Percentiles rank a stretch among this genome's conserved stretches.
These are phyloP conservation scores for Ceratobasidium theobromae DNA, from an alignment of 1,284 basidiomycete genomes.

Conservation along the genomic window DNA sequence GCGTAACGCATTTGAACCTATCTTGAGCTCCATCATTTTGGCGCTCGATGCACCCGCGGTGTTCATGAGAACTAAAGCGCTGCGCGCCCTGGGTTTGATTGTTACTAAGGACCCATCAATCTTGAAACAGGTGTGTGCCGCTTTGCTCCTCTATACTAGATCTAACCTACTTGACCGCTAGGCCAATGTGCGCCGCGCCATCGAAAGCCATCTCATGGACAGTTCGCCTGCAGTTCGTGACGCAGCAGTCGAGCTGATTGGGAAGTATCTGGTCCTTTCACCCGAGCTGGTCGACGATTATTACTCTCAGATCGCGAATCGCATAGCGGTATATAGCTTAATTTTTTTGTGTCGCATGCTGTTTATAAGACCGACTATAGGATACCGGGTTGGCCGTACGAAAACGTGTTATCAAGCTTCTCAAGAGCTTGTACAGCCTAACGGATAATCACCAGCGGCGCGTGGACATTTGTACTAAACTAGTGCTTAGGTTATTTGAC, in stretches of 20 bases:
- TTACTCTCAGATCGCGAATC: slow-evolving; percentile 80
- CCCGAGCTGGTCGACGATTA: slow-evolving; percentile 83
- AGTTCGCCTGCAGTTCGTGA: slow-evolving; percentile 92
- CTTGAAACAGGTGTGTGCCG: slow-evolving; percentile 61
- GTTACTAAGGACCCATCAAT: slow-evolving; percentile 85
- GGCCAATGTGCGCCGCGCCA: slow-evolving; percentile 74
- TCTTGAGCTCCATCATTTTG: slow-evolving; percentile 72
- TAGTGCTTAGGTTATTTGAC: slow-evolving; percentile 85
- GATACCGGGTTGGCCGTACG: slow-evolving; percentile 92
- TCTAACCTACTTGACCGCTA: slow-evolving; percentile 40
- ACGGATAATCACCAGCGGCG: slow-evolving; percentile 59
- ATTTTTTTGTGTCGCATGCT: background rate
- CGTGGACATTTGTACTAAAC: slow-evolving; percentile 78
- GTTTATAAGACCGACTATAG: slow-evolving; percentile 45
- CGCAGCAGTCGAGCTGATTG: slow-evolving; percentile 91
- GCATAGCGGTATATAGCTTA: slow-evolving; percentile 69
- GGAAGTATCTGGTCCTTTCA: slow-evolving; percentile 89
- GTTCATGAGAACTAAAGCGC: slow-evolving; percentile 86
- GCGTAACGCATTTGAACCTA: slow-evolving; percentile 74
- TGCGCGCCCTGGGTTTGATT: slow-evolving; percentile 82
- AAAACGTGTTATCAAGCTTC: slow-evolving; percentile 91
- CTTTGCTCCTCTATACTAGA: background rate
- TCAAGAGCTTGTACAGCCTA: slow-evolving; percentile 77
- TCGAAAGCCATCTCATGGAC: slow-evolving; percentile 88
- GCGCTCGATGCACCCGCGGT: slow-evolving; percentile 81